Conservation (phyloP, 2,329 filamentous ascomycete species). For the Magnaporthales sp. region DNA sequence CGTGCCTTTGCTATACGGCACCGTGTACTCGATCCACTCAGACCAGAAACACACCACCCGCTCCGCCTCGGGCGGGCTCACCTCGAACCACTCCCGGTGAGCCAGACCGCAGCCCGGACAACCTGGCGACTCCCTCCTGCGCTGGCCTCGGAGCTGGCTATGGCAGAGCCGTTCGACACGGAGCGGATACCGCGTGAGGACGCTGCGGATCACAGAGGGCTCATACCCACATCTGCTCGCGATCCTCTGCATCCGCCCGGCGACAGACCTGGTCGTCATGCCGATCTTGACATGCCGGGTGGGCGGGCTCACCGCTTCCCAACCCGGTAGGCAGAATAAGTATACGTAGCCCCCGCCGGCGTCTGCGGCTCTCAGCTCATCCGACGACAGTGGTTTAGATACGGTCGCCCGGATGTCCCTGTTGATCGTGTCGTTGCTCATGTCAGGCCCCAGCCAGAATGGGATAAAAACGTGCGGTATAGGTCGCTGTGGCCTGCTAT, state of each 20-base stretch:
- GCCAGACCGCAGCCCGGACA: conserved; percentile 4
- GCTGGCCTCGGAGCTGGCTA: background rate
- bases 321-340: background rate
- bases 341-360: background rate
- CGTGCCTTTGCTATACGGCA: background rate
- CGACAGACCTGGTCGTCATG: conserved; percentile 1
- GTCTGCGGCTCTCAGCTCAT: background rate
- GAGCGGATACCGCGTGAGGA: conserved; percentile 1
- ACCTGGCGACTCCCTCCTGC: background rate
- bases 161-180: conserved; percentile 3
- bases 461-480: background rate
- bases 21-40: background rate
- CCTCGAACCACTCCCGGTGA: conserved; percentile 6
- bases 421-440: background rate
- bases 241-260: background rate
- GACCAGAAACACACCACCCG: conserved; percentile 1
- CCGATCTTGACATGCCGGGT: conserved; percentile 6
- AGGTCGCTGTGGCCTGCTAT: background rate
- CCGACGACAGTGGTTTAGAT: background rate
- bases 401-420: background rate
- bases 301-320: background rate
- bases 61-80: background rate
- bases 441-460: background rate
- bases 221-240: background rate
- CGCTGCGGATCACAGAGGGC: background rate